Evolutionary conservation across 2,329 filamentous ascomycete genomes (phyloP).

Genomic region (Botrytis pseudocinerea): DNA sequence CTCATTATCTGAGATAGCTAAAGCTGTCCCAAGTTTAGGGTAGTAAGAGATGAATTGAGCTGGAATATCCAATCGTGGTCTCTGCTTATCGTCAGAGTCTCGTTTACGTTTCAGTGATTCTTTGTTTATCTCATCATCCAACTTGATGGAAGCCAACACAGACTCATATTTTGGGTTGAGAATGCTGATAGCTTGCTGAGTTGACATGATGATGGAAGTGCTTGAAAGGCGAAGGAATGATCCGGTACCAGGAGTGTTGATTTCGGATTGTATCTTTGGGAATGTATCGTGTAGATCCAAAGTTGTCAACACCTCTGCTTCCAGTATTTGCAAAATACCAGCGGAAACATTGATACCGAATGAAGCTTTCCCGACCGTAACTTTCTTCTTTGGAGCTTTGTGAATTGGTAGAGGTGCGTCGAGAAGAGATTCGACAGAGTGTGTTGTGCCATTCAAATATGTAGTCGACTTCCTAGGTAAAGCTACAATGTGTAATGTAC

Average conservation of each 20-base stretch:
- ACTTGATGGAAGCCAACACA: conserved; percentile 45
- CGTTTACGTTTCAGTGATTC: conserved; percentile 33
- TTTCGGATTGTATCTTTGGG: conserved; percentile 58
- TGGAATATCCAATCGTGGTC: conserved; percentile 17
- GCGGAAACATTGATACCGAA: conserved; percentile 63
- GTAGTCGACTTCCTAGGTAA: conserved; percentile 35
- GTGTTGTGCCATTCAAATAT: conserved; percentile 28
- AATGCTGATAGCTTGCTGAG: conserved; percentile 55
- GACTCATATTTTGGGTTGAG: conserved; percentile 70
- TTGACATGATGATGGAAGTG: conserved; percentile 64
- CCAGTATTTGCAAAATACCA: conserved; percentile 63
- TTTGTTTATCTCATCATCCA: conserved; percentile 32
- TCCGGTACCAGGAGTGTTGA: conserved; percentile 52
- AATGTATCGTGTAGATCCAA: conserved; percentile 65
- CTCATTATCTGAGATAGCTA: conserved; percentile 63
- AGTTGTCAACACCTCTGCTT: conserved; percentile 54
- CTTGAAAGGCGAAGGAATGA: conserved; percentile 68
- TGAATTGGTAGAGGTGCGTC: conserved; percentile 31
- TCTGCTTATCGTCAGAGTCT: conserved; percentile 30
- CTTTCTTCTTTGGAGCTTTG: conserved; percentile 18
- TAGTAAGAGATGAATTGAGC: conserved; percentile 58
- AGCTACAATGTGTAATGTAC: conserved; percentile 39
- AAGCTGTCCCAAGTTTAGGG: conserved; percentile 63
- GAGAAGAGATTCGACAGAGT: conserved; percentile 39
- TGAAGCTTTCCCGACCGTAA: conserved; percentile 21